phyloP scores from a whole-genome alignment of 1,284 basidiomycete species.

The Pseudozyma sp. region DNA sequence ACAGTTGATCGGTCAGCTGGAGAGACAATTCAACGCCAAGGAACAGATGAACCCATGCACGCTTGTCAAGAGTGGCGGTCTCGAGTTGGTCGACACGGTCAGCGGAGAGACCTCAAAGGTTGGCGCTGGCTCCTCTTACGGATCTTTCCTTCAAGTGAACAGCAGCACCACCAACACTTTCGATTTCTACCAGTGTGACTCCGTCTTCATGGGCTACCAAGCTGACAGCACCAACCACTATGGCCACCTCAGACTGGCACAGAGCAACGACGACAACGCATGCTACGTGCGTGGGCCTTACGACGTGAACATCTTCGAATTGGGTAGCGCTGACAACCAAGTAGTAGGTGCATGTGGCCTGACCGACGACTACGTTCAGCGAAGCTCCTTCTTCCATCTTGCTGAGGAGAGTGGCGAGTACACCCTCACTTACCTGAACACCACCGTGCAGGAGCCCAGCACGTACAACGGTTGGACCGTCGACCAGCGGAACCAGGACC shows the following conservation, averaged over 20 bases:
- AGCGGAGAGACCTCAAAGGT: slow-evolving; percentile 9
- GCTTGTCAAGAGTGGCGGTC: slow-evolving; percentile 9
- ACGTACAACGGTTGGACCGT: slow-evolving; percentile 1
- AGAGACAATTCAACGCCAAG: slow-evolving; percentile 3
- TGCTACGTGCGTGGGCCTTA: background rate
- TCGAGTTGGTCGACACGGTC: slow-evolving; percentile 16
- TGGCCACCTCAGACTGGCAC: slow-evolving; percentile 9
- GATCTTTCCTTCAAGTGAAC: slow-evolving; percentile 2
- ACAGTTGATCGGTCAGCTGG: slow-evolving; percentile 15
- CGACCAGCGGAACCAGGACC: background rate
- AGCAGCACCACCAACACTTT: background rate
- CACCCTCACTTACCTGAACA: too few species aligned
- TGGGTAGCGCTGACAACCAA: slow-evolving; percentile 2
- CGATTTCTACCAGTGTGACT: slow-evolving; percentile 21
- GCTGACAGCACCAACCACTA: slow-evolving; percentile 12
- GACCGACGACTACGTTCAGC: too few species aligned
- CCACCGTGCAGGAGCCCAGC: too few species aligned
- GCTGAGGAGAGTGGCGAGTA: too few species aligned
- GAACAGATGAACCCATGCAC: slow-evolving; percentile 7
- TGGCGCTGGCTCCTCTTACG: slow-evolving; percentile 3
- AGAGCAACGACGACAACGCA: background rate
- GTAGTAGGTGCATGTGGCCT: background rate
- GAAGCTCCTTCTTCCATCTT: too few species aligned
- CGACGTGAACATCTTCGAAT: background rate
- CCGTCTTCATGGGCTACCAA: slow-evolving; percentile 15